Evolutionary conservation across 441 rosid species (phyloP), one percentile per base, ranked within the genome.

Genomic region (Erodium texanum): DNA sequence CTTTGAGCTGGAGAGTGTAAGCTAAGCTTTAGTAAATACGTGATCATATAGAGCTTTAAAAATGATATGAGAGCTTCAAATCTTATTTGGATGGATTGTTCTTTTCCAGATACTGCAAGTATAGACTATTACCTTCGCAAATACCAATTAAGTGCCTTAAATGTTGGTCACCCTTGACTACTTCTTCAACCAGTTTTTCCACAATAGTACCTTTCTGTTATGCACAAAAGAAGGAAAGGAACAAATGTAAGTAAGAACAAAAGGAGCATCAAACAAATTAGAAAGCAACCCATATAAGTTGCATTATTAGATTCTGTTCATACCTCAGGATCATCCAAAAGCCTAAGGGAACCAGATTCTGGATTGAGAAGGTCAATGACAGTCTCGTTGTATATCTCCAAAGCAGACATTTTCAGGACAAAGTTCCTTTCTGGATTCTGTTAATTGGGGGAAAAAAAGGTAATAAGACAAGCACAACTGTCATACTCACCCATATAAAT

Each of bases 291-390:
- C 62, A 56, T 2, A 11, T 18, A 56, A 8, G 69, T n/a, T 23
- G 38, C 0, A 41, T 41, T 41, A 41, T 41, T 41, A 41, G 50
- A 41, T 41, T 56, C 3, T 32, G 12, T 11, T 6, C 62, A 62
- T 82, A 94, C 99, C 96, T 95, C 98, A 9, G 98, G 98, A 66
- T 95, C 99, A 79, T 95, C 99, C 20, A 88, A 86, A 80, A 95
- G 98, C 84, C 92, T 90, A 73, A 95, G 99, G 71, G 90, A 94
- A 3, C 92, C 92, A 18, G 95, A 86, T 62, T 95, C 99, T 23
- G 93, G 87, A 84, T 89, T 90, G 62, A 95, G 78, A 65, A 95
- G 76, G 82, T 95, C 98, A 71, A 81, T 83, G 34, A 92, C 99
- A 79, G 90, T 95, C 71, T 95, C 99, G 76, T 95, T 95, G 75